Evolutionary conservation across 1,139 yeast genomes (phyloP).

Genomic region (Taiozyma sp.): DNA sequence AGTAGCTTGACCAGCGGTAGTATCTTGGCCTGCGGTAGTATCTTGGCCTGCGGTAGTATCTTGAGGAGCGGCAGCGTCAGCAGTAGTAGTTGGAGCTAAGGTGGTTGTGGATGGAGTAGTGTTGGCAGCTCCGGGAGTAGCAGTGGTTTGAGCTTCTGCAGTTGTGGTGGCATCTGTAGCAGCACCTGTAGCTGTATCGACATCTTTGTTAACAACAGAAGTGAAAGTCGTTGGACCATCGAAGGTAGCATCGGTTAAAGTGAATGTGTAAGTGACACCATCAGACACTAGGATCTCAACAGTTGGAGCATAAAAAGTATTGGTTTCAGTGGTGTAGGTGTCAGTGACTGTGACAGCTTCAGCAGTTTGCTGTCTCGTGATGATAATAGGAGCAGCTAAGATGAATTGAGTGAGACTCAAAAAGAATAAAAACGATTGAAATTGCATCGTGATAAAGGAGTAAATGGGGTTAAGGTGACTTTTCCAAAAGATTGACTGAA

Average conservation of each 20-base stretch:
- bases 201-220: constrained; percentile 19
- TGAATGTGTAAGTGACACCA: constrained; percentile 57
- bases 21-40: constrained; percentile 8
- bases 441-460: constrained; percentile 7
- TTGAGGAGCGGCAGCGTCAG: constrained; percentile 5
- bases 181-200: constrained; percentile 23
- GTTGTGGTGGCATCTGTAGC: constrained; percentile 18
- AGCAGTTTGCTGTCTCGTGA: constrained; percentile 66
- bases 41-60: constrained; percentile 18
- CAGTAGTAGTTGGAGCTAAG: constrained; percentile 10
- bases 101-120: constrained; percentile 17
- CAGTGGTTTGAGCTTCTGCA: constrained; percentile 4
- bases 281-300: constrained; percentile 61
- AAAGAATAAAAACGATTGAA: constrained; percentile 6
- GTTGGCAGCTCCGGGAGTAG: constrained; percentile 12
- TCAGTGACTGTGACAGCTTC: constrained; percentile 49
- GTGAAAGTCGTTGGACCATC: constrained; percentile 29
- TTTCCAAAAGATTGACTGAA: constrained; percentile 1
- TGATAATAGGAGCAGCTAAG: constrained; percentile 29
- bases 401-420: constrained; percentile 14
- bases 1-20: constrained; percentile 11
- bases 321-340: constrained; percentile 53
- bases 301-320: constrained; percentile 61
- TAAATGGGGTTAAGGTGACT: neutral
- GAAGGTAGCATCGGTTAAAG: constrained; percentile 36